Evolutionary conservation across 2,329 filamentous ascomycete species (phyloP), one percentile per base, ranked within the genome.

Genomic region (Periconia sp.): DNA sequence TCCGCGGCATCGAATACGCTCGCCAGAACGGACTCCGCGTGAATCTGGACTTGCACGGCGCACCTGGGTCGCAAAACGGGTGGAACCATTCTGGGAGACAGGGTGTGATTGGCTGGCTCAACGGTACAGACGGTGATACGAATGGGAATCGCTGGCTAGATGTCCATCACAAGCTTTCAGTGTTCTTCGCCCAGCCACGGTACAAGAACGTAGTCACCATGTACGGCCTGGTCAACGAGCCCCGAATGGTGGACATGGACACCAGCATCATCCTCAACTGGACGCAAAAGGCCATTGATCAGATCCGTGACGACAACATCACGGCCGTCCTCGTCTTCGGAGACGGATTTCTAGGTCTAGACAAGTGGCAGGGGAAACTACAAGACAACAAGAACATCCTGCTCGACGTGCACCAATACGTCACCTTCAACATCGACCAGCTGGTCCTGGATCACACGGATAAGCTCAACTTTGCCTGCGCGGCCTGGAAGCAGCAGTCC

Each of bases 351-450:
- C 83, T 95, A 73, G 92, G 92, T 9, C 81, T 97, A 4, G 79
- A 80, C 54, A 92, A 95, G 63, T 99, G 94, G 94, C 85, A 96
- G 67, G 89, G 89, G 28, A 80, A 88, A 66, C 81, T 97, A 56
- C 82, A 87, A 55, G 78, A 80, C 16, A 81, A 88, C 63, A 78
- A 86, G 33, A 81, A 85, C 52, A 77, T 97, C 53, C 82, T 95
- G 13, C 83, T 99, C n/a, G 94, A 99, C 71, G 94, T 95, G 25
- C 94, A 99, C 73, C 92, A 97, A 71, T 99, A 99, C 70, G 89
- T 95, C 63, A 96, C 96, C 70, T 99, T 99, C 80, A 96, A 99
- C 78, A 83, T 83, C 26, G 85, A 87, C 54, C 89, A 95, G 70
- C 87, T 99, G 63, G 81, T 83, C 34, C 86, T 87, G 63, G 86